phyloP scores from a whole-genome alignment of 441 rosid genomes.

The Populus trichocarpa region DNA sequence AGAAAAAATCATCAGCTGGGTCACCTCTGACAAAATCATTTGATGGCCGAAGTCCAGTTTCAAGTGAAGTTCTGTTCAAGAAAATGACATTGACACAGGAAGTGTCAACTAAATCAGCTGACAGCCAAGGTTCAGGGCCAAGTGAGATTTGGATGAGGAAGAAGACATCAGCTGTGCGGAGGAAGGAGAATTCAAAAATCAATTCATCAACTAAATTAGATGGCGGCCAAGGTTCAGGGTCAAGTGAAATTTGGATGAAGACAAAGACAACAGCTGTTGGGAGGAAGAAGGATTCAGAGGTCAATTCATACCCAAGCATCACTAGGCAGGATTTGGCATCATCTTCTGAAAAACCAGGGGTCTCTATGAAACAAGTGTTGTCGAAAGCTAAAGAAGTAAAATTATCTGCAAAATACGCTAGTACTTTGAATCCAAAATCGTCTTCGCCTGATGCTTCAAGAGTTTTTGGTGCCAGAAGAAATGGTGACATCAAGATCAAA shows the following conservation, averaged over 20 bases:
- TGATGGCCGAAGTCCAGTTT: conserved; percentile 21
- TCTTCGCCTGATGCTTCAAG: conserved; percentile 23
- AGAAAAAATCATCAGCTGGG: conserved; percentile 11
- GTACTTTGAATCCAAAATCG: conserved; percentile 29
- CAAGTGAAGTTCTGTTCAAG: conserved; percentile 12
- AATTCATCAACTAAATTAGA: conserved; percentile 6
- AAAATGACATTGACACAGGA: conserved; percentile 12
- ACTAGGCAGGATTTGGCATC: conserved; percentile 24
- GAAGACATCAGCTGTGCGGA: conserved; percentile 13
- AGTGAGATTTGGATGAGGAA: conserved; percentile 19
- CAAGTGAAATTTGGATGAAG: conserved; percentile 18
- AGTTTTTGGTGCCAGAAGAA: conserved; percentile 27
- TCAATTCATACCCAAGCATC: conserved; percentile 14
- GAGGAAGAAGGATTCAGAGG: conserved; percentile 22
- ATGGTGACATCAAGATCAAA: conserved; percentile 25
- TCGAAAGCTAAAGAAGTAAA: conserved; percentile 28
- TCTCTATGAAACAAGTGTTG: conserved; percentile 28
- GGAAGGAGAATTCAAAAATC: conserved; percentile 21
- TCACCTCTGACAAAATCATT: conserved; percentile 12
- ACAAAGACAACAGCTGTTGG: conserved; percentile 14
- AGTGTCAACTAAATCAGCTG: conserved; percentile 18
- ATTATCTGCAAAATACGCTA: conserved; percentile 24
- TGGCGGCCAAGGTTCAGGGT: conserved; percentile 14
- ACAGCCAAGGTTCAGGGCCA: conserved; percentile 19
- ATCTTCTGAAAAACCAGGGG: conserved; percentile 28